Base-by-base conservation (phyloP, 2,329 filamentous ascomycete species). In the Fusarium tanahbumbuense region DNA sequence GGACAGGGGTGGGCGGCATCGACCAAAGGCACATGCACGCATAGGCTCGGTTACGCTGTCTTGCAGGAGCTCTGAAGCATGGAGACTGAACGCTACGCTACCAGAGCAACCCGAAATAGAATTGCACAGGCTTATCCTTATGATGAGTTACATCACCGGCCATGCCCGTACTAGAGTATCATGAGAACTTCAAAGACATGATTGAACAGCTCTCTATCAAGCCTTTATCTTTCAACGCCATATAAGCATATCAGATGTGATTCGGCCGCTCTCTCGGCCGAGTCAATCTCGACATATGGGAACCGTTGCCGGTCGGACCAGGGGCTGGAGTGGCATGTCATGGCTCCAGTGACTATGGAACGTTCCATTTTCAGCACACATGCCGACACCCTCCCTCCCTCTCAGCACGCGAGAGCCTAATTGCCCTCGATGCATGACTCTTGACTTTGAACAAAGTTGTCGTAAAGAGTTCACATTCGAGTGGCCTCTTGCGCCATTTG, bases 291-390 rank as follows among this genome's bases (percentile, higher is more conserved):
- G 32, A 46, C 55, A 61, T 45, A 57, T 54, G 55, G 47, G 49
- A 67, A 45, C 53, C 41, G 52, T 59, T 70, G 56, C 56, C 44
- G 45, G 18, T 67, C 44, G 20, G 25, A 47, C 56, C 56, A 67
- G 56, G 67, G 62, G 48, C 25, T 53, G 54, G 49, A 28, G 56
- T 66, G 55, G 62, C 63, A 56, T 70, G 67, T 61, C 61, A 54
- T 70, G 67, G 54, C 37, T 61, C 67, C 67, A 69, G 67, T 18
- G 48, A 63, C 55, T 56, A 69, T 69, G 67, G 56, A 69, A 69
- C 67, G 67, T 69, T 69, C 67, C 67, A 69, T 70, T 50, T 49
- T 62, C 66, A 57, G 67, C 61, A 42, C 61, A 42, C 50, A 22
- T 53, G 18, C 56, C 40, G 20, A 50, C 23, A 49, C 30, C 34